Evolutionary conservation across 768 basidiomycete species (phyloP).

Genomic region (Hygrophorus russula): DNA sequence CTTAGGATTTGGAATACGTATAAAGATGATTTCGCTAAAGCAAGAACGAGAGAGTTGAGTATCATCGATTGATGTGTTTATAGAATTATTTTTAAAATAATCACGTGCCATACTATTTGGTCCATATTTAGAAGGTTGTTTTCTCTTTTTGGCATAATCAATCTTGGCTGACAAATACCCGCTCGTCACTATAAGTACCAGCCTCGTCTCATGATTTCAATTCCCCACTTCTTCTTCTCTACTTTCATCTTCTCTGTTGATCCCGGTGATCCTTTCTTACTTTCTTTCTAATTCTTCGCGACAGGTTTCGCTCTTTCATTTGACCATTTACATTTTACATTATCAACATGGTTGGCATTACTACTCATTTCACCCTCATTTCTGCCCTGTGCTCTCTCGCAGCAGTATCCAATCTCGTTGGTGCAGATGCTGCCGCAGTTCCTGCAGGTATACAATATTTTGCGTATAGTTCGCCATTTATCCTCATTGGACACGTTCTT

Average conservation of each 20-base stretch:
- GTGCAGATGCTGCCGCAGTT: background rate
- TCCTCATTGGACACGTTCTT: background rate
- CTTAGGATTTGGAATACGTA: conserved; percentile 90
- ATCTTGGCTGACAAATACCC: background rate
- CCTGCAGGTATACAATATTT: too few relatives aligned
- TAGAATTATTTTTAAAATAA: too few relatives aligned
- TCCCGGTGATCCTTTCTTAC: conserved; percentile 9
- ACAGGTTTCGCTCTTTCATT: conserved; percentile 3
- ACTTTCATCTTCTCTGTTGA: conserved; percentile 4
- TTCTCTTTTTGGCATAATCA: background rate
- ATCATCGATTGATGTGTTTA: conserved; percentile 58
- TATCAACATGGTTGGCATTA: background rate
- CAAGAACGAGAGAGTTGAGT: conserved; percentile 64
- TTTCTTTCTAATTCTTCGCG: conserved; percentile 1
- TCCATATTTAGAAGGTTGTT: background rate
- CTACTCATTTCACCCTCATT: background rate
- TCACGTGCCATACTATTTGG: background rate
- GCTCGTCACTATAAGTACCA: background rate
- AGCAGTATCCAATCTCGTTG: background rate
- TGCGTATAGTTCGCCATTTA: too few relatives aligned
- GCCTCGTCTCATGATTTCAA: background rate
- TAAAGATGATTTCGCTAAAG: conserved; percentile 87
- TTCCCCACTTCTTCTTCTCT: conserved; percentile 3
- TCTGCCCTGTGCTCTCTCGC: background rate
- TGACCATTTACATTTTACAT: too few relatives aligned